phyloP scores from a whole-genome alignment of 78 protist species.

The Protostelium mycophagum region DNA sequence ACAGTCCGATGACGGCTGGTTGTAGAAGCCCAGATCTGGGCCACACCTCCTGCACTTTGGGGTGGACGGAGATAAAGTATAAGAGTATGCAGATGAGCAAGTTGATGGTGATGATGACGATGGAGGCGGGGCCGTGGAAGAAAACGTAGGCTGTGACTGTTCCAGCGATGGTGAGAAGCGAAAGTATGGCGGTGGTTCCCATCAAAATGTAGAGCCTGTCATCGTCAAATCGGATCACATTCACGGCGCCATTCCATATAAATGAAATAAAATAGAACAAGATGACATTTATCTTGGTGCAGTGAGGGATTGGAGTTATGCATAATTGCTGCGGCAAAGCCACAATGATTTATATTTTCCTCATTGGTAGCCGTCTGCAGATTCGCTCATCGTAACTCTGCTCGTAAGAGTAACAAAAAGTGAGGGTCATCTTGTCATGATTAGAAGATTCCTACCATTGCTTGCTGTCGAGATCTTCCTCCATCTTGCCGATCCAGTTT shows the following conservation, averaged over 20 bases:
- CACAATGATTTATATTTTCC: no score
- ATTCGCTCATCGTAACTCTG: no score
- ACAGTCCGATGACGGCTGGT: constrained; percentile 49
- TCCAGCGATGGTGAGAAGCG: neutral
- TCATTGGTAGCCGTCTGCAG: no score
- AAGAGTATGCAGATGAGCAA: neutral
- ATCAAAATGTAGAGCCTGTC: neutral
- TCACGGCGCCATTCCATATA: neutral
- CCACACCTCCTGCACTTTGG: constrained; percentile 28
- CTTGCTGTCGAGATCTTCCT: constrained; percentile 26
- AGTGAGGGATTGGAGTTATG: neutral
- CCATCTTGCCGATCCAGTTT: constrained; percentile 25
- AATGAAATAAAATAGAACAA: neutral
- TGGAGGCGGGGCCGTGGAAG: neutral
- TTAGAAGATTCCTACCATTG: neutral
- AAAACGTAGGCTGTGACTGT: neutral
- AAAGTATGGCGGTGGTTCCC: neutral
- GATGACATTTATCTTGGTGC: neutral
- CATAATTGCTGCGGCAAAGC: neutral
- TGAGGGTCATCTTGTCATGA: no score
- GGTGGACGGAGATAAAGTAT: neutral
- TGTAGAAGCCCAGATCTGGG: constrained; percentile 74
- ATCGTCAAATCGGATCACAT: no score
- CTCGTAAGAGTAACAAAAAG: no score
- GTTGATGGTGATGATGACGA: neutral